phyloP scores from a whole-genome alignment of 1,284 basidiomycete genomes.

The Polyporus tsugae region DNA sequence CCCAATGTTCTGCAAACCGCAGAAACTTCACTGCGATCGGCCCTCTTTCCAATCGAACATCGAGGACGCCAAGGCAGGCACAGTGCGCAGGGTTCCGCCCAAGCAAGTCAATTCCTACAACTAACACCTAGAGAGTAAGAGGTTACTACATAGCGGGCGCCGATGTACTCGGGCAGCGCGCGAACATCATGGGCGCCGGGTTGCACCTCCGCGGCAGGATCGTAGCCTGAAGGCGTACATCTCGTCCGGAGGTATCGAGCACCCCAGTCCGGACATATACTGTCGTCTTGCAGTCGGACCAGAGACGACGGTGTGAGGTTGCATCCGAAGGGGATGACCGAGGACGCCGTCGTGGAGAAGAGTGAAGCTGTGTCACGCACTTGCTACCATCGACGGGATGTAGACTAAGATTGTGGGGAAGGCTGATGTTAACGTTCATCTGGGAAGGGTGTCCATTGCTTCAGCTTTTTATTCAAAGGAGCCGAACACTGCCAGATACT shows the following conservation, averaged over 20 bases:
- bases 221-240: no score
- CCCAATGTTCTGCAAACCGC: not conserved
- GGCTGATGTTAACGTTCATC: not conserved
- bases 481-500: not conserved
- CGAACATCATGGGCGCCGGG: no score
- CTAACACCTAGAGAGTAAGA: no score
- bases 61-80: not conserved
- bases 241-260: no score
- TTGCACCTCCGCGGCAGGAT: no score
- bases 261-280: no score
- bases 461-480: not conserved
- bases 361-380: not conserved
- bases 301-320: no score
- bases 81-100: not conserved
- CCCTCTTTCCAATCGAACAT: not conserved
- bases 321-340: not conserved
- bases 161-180: no score
- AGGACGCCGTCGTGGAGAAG: not conserved
- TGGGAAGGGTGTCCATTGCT: not conserved
- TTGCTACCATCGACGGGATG: not conserved
- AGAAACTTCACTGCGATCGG: not conserved
- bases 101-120: no score
- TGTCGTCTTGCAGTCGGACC: no score
- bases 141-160: no score
- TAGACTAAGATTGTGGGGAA: not conserved